Conservation (phyloP, 768 basidiomycete species). For the Lyophyllum semitale region DNA sequence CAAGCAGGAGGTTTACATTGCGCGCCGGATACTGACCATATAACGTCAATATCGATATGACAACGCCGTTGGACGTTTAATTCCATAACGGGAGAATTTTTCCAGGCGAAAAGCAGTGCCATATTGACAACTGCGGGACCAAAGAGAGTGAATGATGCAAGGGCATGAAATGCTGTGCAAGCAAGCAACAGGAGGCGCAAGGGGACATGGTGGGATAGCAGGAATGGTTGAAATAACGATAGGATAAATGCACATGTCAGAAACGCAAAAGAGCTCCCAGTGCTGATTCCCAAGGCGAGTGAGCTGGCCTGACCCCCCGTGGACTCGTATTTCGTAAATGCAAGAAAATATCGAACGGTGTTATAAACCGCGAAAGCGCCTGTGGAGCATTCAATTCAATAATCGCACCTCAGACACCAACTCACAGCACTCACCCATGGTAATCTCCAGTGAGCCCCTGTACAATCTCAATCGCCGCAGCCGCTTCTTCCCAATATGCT, state of each 20-base stretch:
- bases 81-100: slow-evolving; percentile 34
- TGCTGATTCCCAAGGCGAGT: slow-evolving; percentile 50
- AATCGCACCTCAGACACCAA: background rate
- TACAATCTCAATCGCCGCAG: slow-evolving; percentile 28
- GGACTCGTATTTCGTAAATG: slow-evolving; percentile 47
- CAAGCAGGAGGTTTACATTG: slow-evolving; percentile 38
- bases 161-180: slow-evolving; percentile 36
- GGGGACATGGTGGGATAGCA: slow-evolving; percentile 32
- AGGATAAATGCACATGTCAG: slow-evolving; percentile 38
- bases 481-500: slow-evolving; percentile 24
- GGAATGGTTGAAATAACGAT: slow-evolving; percentile 39
- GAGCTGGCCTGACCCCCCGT: slow-evolving; percentile 41
- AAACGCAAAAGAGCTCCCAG: slow-evolving; percentile 43
- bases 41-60: slow-evolving; percentile 62
- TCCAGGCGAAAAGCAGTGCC: slow-evolving; percentile 56
- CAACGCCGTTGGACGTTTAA: slow-evolving; percentile 49
- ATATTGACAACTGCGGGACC: slow-evolving; percentile 58
- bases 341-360: slow-evolving; percentile 64
- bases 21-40: slow-evolving; percentile 52
- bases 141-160: slow-evolving; percentile 50
- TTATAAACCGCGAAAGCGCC: slow-evolving; percentile 65
- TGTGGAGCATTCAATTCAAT: slow-evolving; percentile 22
- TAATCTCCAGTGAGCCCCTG: slow-evolving; percentile 31
- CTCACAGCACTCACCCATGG: slow-evolving; percentile 37
- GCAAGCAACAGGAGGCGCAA: slow-evolving; percentile 29